Base-by-base conservation (phyloP, 1,284 basidiomycete genomes). In the Tilletia walkeri region DNA sequence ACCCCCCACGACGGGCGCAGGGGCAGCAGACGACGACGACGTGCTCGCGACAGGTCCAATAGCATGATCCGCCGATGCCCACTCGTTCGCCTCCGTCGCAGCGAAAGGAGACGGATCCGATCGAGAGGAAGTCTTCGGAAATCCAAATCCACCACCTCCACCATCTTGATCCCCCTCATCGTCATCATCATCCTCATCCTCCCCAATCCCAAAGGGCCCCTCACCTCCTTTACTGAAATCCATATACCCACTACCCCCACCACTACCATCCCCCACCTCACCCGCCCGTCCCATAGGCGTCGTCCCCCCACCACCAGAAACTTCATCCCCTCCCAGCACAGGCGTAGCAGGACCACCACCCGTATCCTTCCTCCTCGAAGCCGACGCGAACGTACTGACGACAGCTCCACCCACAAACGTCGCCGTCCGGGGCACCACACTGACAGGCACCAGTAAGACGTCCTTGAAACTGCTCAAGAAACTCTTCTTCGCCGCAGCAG, bases 401-500 rank as follows among this genome's bases (percentile, higher is more conserved):
- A 76, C 74, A 0, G 78, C 80, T 7, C 76, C 74, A 3, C 76
- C 76, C 14, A 93, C 91, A 48, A 85, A 86, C 0, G 84, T 85
- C 49, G 90, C 89, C 4, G 93, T 92, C 9, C 92, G 89, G 0
- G 95, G 95, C 0, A 98, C 94, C 76, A 98, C 96, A 0, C 94
- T 96, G 20, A 98, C 95, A 0, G 95, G 95, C 0, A 97, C 86
- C 0, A 98, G 86, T 0, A 99, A 88, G 0, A 94, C 89, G 72
- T 92, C 90, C 10, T 92, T 92, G 85, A 99, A 98, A 0, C 92
- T 92, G 0, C 92, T 90, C 1, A 99, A 87, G 12, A 98, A 92
- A 74, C 91, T 96, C 24, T 93, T 89, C 82, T 99, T 99, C 70
- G 95, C 89, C 73, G 91, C 89, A 0, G 94, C 93, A 0, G 95